These are phyloP conservation scores for Raffaelea deltoideospora DNA, from an alignment of 2,329 filamentous ascomycete genomes.

Conservation along the genomic window DNA sequence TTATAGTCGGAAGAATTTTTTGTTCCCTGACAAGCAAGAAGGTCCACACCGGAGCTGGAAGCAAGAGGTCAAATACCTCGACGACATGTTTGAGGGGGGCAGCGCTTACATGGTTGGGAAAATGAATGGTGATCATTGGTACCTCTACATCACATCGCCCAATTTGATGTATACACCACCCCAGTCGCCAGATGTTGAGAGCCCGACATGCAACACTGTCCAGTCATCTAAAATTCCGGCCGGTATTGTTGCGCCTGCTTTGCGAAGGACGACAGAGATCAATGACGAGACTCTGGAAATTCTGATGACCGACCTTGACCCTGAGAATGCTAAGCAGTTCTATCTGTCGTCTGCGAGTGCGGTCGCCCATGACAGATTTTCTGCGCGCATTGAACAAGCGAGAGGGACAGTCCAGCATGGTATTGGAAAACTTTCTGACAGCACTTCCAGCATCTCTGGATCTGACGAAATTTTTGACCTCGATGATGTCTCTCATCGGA, in stretches of 20 bases:
- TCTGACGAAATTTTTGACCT: slow-evolving; percentile 58
- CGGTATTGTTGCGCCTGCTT: slow-evolving; percentile 18
- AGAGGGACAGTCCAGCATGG: slow-evolving; percentile 41
- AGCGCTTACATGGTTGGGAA: slow-evolving; percentile 99
- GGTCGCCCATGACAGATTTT: slow-evolving; percentile 59
- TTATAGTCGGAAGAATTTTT: slow-evolving; percentile 97
- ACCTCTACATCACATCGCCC: slow-evolving; percentile 88
- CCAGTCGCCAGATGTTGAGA: slow-evolving; percentile 49
- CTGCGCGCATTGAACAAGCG: not conserved
- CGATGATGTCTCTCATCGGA: slow-evolving; percentile 52
- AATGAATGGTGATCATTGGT: slow-evolving; percentile 99
- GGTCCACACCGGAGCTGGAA: slow-evolving; percentile 96
- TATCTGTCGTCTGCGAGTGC: slow-evolving; percentile 63
- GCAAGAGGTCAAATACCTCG: slow-evolving; percentile 83
- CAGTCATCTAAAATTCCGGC: slow-evolving; percentile 42
- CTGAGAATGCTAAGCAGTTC: slow-evolving; percentile 55
- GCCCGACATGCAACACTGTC: slow-evolving; percentile 13
- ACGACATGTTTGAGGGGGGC: slow-evolving; percentile 79
- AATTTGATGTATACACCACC: slow-evolving; percentile 68
- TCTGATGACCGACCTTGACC: slow-evolving; percentile 57
- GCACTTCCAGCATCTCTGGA: slow-evolving; percentile 23
- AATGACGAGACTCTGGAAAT: slow-evolving; percentile 66
- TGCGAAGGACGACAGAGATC: slow-evolving; percentile 25
- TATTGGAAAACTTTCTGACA: slow-evolving; percentile 42
- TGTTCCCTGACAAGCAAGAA: slow-evolving; percentile 87